Evolutionary conservation across 2,329 filamentous ascomycete species (phyloP).

Genomic region (Alternaria atra): DNA sequence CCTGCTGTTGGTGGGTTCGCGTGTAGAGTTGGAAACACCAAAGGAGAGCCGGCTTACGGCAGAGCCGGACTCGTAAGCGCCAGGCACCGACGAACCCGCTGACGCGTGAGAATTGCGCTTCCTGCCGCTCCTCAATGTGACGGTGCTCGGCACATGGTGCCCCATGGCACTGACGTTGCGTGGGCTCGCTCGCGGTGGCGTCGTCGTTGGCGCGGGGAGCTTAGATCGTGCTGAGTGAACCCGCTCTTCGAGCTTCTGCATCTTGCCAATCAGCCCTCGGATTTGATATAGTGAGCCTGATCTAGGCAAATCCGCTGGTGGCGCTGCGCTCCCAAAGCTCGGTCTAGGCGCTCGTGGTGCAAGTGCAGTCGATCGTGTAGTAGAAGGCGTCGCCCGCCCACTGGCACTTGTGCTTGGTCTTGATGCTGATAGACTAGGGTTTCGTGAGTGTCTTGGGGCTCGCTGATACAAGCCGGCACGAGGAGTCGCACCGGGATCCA

Average conservation of each 20-base stretch:
- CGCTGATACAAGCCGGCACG: slow-evolving; percentile 60
- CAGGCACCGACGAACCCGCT: slow-evolving; percentile 48
- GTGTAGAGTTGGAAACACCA: slow-evolving; percentile 49
- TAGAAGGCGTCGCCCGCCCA: slow-evolving; percentile 58
- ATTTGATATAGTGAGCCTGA: slow-evolving; percentile 89
- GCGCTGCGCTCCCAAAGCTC: slow-evolving; percentile 58
- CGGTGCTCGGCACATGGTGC: slow-evolving; percentile 60
- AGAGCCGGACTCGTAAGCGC: slow-evolving; percentile 35
- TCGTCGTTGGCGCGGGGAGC: slow-evolving; percentile 80
- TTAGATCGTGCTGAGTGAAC: slow-evolving; percentile 93
- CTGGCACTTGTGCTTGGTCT: slow-evolving; percentile 33
- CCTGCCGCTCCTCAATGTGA: slow-evolving; percentile 72
- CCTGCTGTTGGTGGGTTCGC: slow-evolving; percentile 59
- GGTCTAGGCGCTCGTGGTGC: slow-evolving; percentile 53
- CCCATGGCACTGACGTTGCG: slow-evolving; percentile 63
- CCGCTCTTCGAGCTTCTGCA: slow-evolving; percentile 93
- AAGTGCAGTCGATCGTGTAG: slow-evolving; percentile 44
- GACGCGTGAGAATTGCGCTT: slow-evolving; percentile 69
- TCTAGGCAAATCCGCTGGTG: slow-evolving; percentile 61
- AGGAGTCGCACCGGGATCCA: slow-evolving; percentile 63
- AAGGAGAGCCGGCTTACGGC: slow-evolving; percentile 61
- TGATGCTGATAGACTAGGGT: slow-evolving; percentile 66
- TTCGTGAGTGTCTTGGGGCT: slow-evolving; percentile 61
- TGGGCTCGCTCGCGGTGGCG: slow-evolving; percentile 83
- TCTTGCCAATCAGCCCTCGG: slow-evolving; percentile 90